Percentiles rank a stretch among this genome's conserved stretches.
Conservation (phyloP, 208 protist genomes). For the Trypanosoma lewisi region DNA sequence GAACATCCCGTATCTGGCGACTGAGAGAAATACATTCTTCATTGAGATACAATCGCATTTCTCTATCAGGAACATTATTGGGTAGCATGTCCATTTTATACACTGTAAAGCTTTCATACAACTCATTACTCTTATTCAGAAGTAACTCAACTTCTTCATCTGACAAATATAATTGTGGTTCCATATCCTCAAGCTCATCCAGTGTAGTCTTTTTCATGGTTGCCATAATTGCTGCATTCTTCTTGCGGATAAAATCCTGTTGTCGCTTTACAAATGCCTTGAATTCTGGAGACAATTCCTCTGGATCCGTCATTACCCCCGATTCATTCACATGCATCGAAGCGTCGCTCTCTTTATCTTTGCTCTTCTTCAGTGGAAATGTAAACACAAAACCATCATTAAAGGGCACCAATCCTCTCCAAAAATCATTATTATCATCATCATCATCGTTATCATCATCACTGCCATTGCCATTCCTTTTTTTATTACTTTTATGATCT, state of each 20-base stretch:
- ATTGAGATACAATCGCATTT: slow-evolving; percentile 55
- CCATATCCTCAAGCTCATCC: slow-evolving; percentile 78
- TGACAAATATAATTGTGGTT: slow-evolving; percentile 73
- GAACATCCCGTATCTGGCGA: slow-evolving; percentile 76
- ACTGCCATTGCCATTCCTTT: slow-evolving; percentile 3
- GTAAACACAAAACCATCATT: slow-evolving; percentile 70
- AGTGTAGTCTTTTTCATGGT: slow-evolving; percentile 59
- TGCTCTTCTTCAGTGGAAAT: slow-evolving; percentile 39
- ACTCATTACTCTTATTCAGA: slow-evolving; percentile 55
- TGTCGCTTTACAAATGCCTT: slow-evolving; percentile 81
- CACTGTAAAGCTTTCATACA: slow-evolving; percentile 55
- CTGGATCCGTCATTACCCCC: slow-evolving; percentile 58
- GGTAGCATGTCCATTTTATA: slow-evolving; percentile 75
- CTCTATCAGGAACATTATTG: slow-evolving; percentile 69
- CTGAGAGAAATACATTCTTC: slow-evolving; percentile 80
- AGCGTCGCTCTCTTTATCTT: slow-evolving; percentile 24
- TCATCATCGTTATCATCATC: slow-evolving; percentile 1
- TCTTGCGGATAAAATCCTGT: slow-evolving; percentile 86
- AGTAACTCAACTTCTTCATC: slow-evolving; percentile 73
- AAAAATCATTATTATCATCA: slow-evolving; percentile 17
- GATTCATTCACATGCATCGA: slow-evolving; percentile 51
- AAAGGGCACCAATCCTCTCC: slow-evolving; percentile 33
- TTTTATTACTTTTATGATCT: not conserved
- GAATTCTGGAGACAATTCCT: slow-evolving; percentile 74
- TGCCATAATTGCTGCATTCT: slow-evolving; percentile 35